Conservation (phyloP, 2,329 filamentous ascomycete species). For the Claviceps sp. region DNA sequence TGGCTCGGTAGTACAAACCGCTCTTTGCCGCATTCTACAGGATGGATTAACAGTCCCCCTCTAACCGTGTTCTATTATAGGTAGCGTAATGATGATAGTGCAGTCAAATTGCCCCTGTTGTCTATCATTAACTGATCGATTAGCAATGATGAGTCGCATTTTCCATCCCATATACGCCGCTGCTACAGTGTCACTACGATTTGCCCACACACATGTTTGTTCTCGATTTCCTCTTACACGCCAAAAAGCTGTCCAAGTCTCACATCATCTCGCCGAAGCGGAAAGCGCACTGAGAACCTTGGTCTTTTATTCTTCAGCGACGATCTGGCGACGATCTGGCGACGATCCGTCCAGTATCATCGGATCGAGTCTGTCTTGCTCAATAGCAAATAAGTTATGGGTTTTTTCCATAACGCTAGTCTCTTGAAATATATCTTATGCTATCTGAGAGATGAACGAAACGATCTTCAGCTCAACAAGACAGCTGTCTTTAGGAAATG, state of each 20-base stretch:
- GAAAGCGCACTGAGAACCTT: background rate
- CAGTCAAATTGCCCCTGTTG: background rate
- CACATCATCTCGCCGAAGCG: background rate
- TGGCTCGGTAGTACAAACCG: background rate
- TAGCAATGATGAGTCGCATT: background rate
- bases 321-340: too few relatives aligned
- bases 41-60: background rate
- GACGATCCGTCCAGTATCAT: background rate
- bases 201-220: background rate
- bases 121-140: background rate
- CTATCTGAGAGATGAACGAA: background rate
- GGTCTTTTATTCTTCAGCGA: background rate
- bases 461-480: background rate
- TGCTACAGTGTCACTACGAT: background rate
- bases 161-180: background rate
- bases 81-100: background rate
- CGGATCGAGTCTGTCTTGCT: background rate
- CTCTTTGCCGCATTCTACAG: background rate
- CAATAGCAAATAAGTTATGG: background rate
- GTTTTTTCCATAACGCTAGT: background rate
- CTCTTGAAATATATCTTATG: background rate
- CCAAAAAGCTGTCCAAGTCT: background rate
- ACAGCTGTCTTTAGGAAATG: background rate
- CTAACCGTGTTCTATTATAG: too few relatives aligned
- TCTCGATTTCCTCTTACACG: background rate